Conservation (phyloP, 768 basidiomycete species). For the Tylopilus sp. region DNA sequence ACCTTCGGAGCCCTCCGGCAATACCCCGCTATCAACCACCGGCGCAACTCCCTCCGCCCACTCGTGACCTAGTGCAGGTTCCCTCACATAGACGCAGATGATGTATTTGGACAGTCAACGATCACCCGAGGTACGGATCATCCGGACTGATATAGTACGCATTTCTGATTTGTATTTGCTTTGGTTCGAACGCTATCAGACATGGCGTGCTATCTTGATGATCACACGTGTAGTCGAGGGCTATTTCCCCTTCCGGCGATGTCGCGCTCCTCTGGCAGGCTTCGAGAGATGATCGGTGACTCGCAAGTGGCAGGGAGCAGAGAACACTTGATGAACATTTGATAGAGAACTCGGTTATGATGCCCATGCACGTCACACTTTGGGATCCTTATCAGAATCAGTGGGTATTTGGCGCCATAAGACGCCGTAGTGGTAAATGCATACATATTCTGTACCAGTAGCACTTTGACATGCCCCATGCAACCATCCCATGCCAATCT, state of each 20-base stretch:
- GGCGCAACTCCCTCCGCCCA: slow-evolving; percentile 14
- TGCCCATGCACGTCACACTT: neutral
- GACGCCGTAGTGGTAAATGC: slow-evolving; percentile 2
- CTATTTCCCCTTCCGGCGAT: slow-evolving; percentile 12
- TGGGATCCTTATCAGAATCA: neutral
- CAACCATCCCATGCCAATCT: too few species aligned
- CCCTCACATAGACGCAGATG: slow-evolving; percentile 17
- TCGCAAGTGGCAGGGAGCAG: neutral
- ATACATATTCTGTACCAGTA: neutral
- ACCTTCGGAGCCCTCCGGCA: neutral
- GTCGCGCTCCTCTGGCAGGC: slow-evolving; percentile 10
- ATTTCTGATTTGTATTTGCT: slow-evolving; percentile 23
- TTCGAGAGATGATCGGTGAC: slow-evolving; percentile 5
- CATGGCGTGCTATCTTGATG: slow-evolving; percentile 19
- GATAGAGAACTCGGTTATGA: neutral
- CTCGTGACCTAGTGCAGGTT: neutral
- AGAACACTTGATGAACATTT: neutral
- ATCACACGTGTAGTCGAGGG: slow-evolving; percentile 19
- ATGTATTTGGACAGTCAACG: slow-evolving; percentile 2
- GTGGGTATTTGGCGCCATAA: slow-evolving; percentile 1
- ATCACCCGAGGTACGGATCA: slow-evolving; percentile 30
- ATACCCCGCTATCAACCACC: slow-evolving; percentile 21
- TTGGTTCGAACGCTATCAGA: slow-evolving; percentile 24
- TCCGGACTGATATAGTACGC: slow-evolving; percentile 16
- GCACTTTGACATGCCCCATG: slow-evolving; percentile 2